Conservation (phyloP, 495 filamentous ascomycete genomes). For the Ascodesmis nigricans region DNA sequence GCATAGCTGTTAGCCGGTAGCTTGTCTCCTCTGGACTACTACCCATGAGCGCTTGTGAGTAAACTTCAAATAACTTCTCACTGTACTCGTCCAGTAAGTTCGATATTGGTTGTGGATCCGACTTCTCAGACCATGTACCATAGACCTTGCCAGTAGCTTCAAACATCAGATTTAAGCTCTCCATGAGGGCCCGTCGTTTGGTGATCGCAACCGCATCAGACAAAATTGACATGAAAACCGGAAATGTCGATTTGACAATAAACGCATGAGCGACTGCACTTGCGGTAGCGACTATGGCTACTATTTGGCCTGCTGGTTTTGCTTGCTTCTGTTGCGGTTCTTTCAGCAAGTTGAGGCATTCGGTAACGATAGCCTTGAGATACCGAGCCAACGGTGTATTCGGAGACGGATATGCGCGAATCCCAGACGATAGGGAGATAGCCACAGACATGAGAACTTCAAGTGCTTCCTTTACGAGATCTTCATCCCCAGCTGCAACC, state of each 20-base stretch:
- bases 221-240: slow-evolving; percentile 39
- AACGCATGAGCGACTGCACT: slow-evolving; percentile 34
- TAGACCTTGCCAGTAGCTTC: slow-evolving; percentile 35
- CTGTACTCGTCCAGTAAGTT: slow-evolving; percentile 38
- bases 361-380: slow-evolving; percentile 40
- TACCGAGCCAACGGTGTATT: slow-evolving; percentile 36
- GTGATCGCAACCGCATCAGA: slow-evolving; percentile 39
- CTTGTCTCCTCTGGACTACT: slow-evolving; percentile 42
- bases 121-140: slow-evolving; percentile 32
- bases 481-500: slow-evolving; percentile 44
- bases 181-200: slow-evolving; percentile 46
- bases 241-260: slow-evolving; percentile 33
- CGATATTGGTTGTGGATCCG: slow-evolving; percentile 17
- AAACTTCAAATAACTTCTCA: slow-evolving; percentile 38
- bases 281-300: slow-evolving; percentile 33
- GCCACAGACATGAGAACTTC: slow-evolving; percentile 33
- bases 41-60: slow-evolving; percentile 37
- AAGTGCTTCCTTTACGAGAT: slow-evolving; percentile 41
- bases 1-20: slow-evolving; percentile 38
- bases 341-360: slow-evolving; percentile 48
- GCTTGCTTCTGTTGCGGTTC: slow-evolving; percentile 62
- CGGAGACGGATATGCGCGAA: slow-evolving; percentile 26
- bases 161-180: slow-evolving; percentile 37
- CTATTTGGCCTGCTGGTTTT: slow-evolving; percentile 41
- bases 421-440: slow-evolving; percentile 32